A percentile compares a stretch with the other conserved stretches of the same genome.
Conservation (phyloP, 164 flowering plant genomes). For the Magnolia kwangsiensis region DNA sequence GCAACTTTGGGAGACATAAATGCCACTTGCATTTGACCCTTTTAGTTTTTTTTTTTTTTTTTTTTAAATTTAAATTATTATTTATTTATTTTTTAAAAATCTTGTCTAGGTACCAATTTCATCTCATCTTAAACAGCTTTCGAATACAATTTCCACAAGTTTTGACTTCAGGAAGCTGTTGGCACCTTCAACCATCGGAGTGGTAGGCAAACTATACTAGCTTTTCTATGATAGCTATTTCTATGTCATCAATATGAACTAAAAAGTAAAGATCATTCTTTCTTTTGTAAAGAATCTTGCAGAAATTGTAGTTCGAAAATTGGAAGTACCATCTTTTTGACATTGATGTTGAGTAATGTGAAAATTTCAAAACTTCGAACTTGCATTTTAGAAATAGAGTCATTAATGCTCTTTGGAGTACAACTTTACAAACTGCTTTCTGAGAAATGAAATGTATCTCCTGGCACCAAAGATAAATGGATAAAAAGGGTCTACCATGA, state of each 20-base stretch:
- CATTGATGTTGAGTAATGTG: not conserved
- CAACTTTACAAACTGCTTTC: too few species aligned
- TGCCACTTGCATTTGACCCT: conserved; percentile 4
- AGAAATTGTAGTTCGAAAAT: not conserved
- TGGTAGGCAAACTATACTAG: conserved; percentile 31
- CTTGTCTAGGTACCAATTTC: conserved; percentile 27
- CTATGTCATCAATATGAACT: not conserved
- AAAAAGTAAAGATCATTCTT: not conserved
- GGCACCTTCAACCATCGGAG: conserved; percentile 62
- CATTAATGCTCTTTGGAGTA: too few species aligned
- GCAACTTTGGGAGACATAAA: not conserved
- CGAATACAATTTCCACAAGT: conserved; percentile 19
- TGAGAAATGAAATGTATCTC: too few species aligned
- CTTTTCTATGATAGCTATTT: conserved; percentile 2
- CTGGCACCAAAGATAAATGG: too few species aligned
- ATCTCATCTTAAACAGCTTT: conserved; percentile 17
- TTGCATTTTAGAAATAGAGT: too few species aligned
- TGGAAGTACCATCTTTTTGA: not conserved
- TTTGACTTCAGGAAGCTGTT: conserved; percentile 41
- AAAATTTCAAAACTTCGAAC: not conserved
- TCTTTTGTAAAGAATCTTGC: not conserved
- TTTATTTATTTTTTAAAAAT: too few species aligned
- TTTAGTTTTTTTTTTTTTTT: not conserved
- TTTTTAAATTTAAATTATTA: too few species aligned
- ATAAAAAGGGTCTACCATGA: too few species aligned